Base-by-base conservation (phyloP, 371 early-diverging fungal species). In the Apophysomyces sp. region DNA sequence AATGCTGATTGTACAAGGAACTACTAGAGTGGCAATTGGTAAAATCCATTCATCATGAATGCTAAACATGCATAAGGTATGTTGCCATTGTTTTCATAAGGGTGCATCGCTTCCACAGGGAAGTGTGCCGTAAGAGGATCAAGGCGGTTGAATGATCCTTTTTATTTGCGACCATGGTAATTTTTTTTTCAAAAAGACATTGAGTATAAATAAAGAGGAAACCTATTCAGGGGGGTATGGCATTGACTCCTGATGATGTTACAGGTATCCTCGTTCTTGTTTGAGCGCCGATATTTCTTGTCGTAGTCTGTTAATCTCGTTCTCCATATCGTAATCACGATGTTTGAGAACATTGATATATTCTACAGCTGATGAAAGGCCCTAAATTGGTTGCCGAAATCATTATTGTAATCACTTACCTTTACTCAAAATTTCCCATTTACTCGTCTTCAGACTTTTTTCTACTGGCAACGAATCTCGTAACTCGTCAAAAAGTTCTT, bases 361-460 rank as follows among this genome's bases (percentile, higher is more conserved):
- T 36, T 85, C 85, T 2, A 85, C 77, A 37, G 85, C 85, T 82
- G n/a, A 62, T 24, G 6, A 51, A 8, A 34, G 34, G 11, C 1
- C 44, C 26, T 51, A 39, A 39, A 37, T 51, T 30, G 21, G 15
- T 8, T 12, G 18, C 59, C 29, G 18, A 54, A 41, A 29, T 16
- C 18, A 12, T 24, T 56, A 16, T 30, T 53, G 39, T 27, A 27
- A 32, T 54, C 18, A 12, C n/a, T 52, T 80, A 83, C 86, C 90
- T 87, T 92, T 92, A 62, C 85, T 89, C 26, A 94, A 67, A 28
- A 92, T 87, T 66, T 94, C 94, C 92, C 93, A 92, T 73, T 94
- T 94, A 78, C 90, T 90, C 29, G 89, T 85, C 65, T 91, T 90
- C 51, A 89, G 74, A 60, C 82, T 86, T 55, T 86, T 86, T 63